Percentiles rank a stretch among this genome's conserved stretches.
phyloP scores from a whole-genome alignment of 108 stramenopile species.

The Nitzschia palea region DNA sequence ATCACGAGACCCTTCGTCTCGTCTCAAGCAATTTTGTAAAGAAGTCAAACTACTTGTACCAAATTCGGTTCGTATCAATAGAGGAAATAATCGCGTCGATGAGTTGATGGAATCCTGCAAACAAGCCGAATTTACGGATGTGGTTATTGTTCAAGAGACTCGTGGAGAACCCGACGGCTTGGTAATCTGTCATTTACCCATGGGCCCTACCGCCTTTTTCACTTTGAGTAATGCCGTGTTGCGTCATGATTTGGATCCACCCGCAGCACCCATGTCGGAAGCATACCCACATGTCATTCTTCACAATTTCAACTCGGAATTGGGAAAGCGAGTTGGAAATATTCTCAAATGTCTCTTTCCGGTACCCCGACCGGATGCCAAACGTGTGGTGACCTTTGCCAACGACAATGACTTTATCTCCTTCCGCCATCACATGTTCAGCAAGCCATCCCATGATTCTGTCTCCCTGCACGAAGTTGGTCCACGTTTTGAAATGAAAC shows the following conservation, averaged over 20 bases:
- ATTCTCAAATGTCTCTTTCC: slow-evolving; percentile 97
- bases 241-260: slow-evolving; percentile 95
- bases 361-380: slow-evolving; percentile 86
- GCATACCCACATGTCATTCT: slow-evolving; percentile 94
- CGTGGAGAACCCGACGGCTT: slow-evolving; percentile 99
- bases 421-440: slow-evolving; percentile 98
- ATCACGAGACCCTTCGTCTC: slow-evolving; percentile 88
- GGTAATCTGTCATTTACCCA: slow-evolving; percentile 96
- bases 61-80: slow-evolving; percentile 93
- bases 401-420: slow-evolving; percentile 96
- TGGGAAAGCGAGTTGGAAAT: slow-evolving; percentile 91
- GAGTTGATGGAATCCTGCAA: slow-evolving; percentile 92
- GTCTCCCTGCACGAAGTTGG: slow-evolving; percentile 95
- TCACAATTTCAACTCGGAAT: slow-evolving; percentile 77
- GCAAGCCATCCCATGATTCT: slow-evolving; percentile 75
- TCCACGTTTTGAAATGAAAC: slow-evolving; percentile 97
- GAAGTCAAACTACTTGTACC: slow-evolving; percentile 96
- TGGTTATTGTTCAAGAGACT: slow-evolving; percentile 96
- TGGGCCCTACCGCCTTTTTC: slow-evolving; percentile 98
- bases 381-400: slow-evolving; percentile 92
- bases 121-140: slow-evolving; percentile 93
- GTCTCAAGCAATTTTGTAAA: slow-evolving; percentile 98
- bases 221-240: slow-evolving; percentile 88
- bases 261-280: slow-evolving; percentile 94
- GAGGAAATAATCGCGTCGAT: slow-evolving; percentile 92